Base-by-base conservation (phyloP, 805 yeast species). In the Isabelozyma gotoi region DNA sequence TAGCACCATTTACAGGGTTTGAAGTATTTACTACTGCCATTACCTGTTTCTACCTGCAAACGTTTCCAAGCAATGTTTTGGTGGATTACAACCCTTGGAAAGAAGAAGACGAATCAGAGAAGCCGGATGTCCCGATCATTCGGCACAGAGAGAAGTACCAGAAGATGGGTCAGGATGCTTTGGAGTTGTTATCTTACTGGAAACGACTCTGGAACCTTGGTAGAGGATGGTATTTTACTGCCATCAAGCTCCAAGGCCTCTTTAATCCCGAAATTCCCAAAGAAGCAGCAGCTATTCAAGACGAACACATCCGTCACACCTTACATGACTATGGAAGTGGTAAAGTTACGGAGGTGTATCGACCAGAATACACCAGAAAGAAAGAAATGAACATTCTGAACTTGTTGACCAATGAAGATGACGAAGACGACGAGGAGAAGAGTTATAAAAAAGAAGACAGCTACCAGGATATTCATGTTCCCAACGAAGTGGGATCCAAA, bases 1-100 rank as follows among this genome's bases (percentile, higher is more conserved):
- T 62, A 19, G 68, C 71, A 1, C 73, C 73, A 5, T 67, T 67
- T 43, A 65, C 72, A 3, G 67, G 68, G 6, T 65, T 67, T 43
- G 63, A 67, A 45, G 55, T 65, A 5, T 67, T 65, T 50, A 65
- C 73, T 2, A 52, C 58, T 20, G 65, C 68, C 3, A 66, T 64
- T 16, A 67, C 71, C 1, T 52, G 65, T 19, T 51, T 65, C 24
- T 65, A 62, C 27, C 51, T 66, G 21, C 46, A 61, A 17, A 55
- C 63, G 0, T 60, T 63, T 44, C 65, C 71, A 1, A 36, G 44
- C 8, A 47, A 49, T 14, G 43, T 60, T 11, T 38, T 57, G n/a
- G 20, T 37, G n/a, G 48, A 50, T 24, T 24, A 57, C 39, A 38
- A 39, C 14, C 37, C 48, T 21, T 24, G 29, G 29, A 24, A 24